Evolutionary conservation across 75 land plant species (phyloP).

Genomic region (Selaginella tamariscina): DNA sequence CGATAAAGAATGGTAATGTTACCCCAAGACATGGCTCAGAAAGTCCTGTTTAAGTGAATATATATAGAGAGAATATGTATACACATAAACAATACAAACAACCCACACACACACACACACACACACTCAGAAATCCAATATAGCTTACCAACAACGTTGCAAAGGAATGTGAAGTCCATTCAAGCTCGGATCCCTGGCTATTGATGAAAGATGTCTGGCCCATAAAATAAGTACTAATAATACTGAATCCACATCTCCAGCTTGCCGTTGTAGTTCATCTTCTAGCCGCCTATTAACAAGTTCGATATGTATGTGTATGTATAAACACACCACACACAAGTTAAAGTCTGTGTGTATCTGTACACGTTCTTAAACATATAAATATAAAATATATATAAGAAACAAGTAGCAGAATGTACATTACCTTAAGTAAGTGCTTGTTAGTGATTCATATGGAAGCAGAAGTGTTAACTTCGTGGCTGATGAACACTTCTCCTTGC

Average conservation of each 20-base stretch:
- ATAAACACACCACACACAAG: not conserved
- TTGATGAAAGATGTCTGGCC: not conserved
- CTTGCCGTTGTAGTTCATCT: not conserved
- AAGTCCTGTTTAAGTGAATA: not conserved
- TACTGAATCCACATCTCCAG: not conserved
- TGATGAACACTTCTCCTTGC: slow-evolving; percentile 24
- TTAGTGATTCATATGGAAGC: slow-evolving; percentile 45
- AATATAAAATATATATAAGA: too few species aligned
- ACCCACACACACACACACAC: too few species aligned
- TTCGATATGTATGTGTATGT: too few species aligned
- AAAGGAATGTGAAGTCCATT: not conserved
- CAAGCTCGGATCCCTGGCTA: slow-evolving; percentile 32
- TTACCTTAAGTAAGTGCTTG: too few species aligned
- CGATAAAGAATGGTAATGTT: slow-evolving; percentile 50
- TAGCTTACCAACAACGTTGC: not conserved
- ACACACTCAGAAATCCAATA: not conserved
- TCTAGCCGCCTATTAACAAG: too few species aligned
- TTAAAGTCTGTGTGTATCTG: slow-evolving; percentile 27
- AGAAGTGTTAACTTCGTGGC: slow-evolving; percentile 54
- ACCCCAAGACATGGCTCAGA: slow-evolving; percentile 25
- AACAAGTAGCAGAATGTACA: too few species aligned
- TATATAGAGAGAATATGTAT: too few species aligned
- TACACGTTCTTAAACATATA: slow-evolving; percentile 36
- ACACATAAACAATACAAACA: too few species aligned
- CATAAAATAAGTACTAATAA: not conserved